These are phyloP conservation scores for Apocynum venetum DNA, from an alignment of 257 asterid genomes.

Conservation along the genomic window DNA sequence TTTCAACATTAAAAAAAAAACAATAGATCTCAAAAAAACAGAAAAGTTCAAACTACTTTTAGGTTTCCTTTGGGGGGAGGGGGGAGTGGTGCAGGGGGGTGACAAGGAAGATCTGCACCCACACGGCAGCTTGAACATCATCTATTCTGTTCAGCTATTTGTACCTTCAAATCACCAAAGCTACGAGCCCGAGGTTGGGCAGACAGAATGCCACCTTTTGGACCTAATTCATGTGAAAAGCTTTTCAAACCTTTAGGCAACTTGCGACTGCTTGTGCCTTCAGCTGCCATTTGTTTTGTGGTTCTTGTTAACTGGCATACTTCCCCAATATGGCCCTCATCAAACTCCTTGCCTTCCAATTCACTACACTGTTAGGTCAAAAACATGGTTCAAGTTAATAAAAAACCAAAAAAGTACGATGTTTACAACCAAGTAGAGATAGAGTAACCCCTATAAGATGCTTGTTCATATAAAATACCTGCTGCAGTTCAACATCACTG, in stretches of 20 bases:
- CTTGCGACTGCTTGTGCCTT: constrained; percentile 26
- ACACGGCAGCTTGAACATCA: background rate
- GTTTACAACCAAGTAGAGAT: constrained; percentile 4
- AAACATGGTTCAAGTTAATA: constrained; percentile 18
- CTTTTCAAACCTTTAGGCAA: constrained; percentile 62
- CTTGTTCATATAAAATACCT: constrained; percentile 35
- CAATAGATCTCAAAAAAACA: background rate
- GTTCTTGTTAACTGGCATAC: constrained; percentile 41
- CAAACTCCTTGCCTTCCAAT: constrained; percentile 37
- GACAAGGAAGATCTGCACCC: background rate
- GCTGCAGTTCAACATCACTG: constrained; percentile 33
- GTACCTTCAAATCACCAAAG: constrained; percentile 76
- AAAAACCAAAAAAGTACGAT: background rate
- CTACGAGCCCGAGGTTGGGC: constrained; percentile 76
- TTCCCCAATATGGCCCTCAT: constrained; percentile 45
- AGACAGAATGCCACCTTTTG: constrained; percentile 67
- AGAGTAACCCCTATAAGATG: constrained; percentile 8
- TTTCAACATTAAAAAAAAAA: background rate
- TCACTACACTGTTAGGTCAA: constrained; percentile 43
- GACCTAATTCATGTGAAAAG: constrained; percentile 92
- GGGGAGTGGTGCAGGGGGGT: background rate
- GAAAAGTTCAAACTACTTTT: background rate
- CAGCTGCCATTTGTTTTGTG: constrained; percentile 39
- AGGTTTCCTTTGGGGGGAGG: background rate
- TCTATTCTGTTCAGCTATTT: constrained; percentile 7